Evolutionary conservation across 2,329 filamentous ascomycete species (phyloP), one percentile per base, ranked within the genome.

Genomic region (Xylariaceae sp.): DNA sequence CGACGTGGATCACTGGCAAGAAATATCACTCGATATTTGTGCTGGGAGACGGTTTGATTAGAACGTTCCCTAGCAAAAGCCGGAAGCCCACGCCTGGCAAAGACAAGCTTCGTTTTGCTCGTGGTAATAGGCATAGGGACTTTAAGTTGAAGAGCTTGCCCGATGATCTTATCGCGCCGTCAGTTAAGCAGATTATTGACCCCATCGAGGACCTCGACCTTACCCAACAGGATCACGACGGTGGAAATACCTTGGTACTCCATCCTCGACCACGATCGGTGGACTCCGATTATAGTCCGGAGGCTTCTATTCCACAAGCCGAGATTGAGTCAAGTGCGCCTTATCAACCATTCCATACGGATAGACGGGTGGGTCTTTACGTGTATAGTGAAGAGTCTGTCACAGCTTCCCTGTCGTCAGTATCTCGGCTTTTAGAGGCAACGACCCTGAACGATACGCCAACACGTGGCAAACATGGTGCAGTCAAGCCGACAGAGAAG

Each of bases 291-390:
- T 75, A 72, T 67, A 77, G 73, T 52, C 82, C 78, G 71, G 89
- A 78, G 73, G 90, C 75, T 71, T 89, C 77, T 70, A 93, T 84
- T 54, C 85, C 86, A 0, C 84, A 88, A 62, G 91, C 91, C 5
- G 93, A 97, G 77, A 96, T 96, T 62, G 95, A 99, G 70, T 96
- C 93, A 1, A 97, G 93, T 68, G 90, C 93, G 3, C 91, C 93
- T 2, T 98, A 96, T 67, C 93, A 96, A 67, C 93, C 95, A 1
- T 97, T 98, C 77, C 93, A 98, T 71, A 95, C 93, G 0, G 93
- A 98, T 68, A 84, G 86, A 52, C 86, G 93, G 2, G 90, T 98
- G 44, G 85, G 82, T n/a, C 79, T 97, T 23, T 89, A 87, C 63
- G 82, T 91, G 42, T 90, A 88, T 68, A 74, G 69, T 37, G 61